Base-by-base conservation (phyloP, 257 asterid genomes). In the Lithospermum erythrorhizon region DNA sequence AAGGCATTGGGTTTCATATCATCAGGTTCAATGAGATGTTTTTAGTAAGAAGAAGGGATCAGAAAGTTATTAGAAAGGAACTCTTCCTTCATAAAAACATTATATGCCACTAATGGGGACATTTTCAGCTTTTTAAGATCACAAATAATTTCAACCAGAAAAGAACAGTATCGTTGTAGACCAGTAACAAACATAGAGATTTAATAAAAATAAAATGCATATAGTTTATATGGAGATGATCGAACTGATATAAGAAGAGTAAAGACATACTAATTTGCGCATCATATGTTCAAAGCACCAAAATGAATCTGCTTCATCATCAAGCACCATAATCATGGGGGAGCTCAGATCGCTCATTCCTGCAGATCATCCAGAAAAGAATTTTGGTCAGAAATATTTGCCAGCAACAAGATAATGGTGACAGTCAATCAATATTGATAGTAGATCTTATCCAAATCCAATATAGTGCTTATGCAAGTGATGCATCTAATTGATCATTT, bases 301-400 rank as follows among this genome's bases (percentile, higher is more conserved):
- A 77, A 83, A 91, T 10, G 98, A 83, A 77, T 91, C 98, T 0
- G 90, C 98, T 76, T 91, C 95, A 70, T 88, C 81, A 20, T 81
- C 95, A 59, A 88, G 90, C 68, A 91, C 94, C 25, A 91, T 74
- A 59, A 88, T 84, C 95, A 91, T 86, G 32, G 96, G 96, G 60
- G 98, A 91, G 88, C 94, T 86, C 65, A 91, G 84, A 76, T 91
- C 98, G 61, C 98, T 88, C 96, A 91, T 91, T 65, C 96, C 96
- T 91, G 86, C 73, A 56, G 49, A 41, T 41, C 49, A 41, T 41
- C 49, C 76, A 72, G 65, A 70, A 73, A 62, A 52, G 49, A 41
- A 41, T 41, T 41, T 41, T 11, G 16, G 49, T 41, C 68, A 68
- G 22, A 54, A 70, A 62, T 55, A 70, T 55, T 29, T 23, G 9